Base-by-base conservation (phyloP, 2,329 filamentous ascomycete genomes). In the Ramularia collo-cygni region DNA sequence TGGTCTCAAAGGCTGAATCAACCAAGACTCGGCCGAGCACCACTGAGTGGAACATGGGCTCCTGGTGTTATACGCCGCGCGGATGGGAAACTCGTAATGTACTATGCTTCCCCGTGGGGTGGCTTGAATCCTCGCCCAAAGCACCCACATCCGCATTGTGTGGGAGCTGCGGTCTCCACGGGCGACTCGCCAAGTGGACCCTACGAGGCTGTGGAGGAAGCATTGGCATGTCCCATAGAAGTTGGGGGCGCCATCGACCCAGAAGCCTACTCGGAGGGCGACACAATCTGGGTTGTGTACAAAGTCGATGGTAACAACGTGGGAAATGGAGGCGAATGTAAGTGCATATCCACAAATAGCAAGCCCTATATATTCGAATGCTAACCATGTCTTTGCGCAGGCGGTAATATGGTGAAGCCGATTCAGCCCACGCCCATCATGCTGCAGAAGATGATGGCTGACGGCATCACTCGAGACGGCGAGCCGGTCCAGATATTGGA, bases 231-330 rank as follows among this genome's bases (percentile, higher is more conserved):
- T 34, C 54, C 52, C 1, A 41, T 55, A 17, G 31, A 43, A 12
- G 28, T 46, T 28, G 60, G 60, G 31, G 60, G 60, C 30, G 59
- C 58, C 27, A 63, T 62, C 37, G 60, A 63, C 34, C 47, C 60
- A 1, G 48, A 55, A 5, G 51, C 47, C 16, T 57, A 59, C 44
- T 40, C 42, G 8, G 58, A 63, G 28, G 50, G 57, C 35, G 50
- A 43, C 18, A 50, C 48, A 1, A 43, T 60, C n/a, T 63, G 54
- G 42, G 29, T 61, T 3, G 44, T 51, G 15, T 63, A 54, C 42
- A 63, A 63, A 42, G 42, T 62, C 33, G 60, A 63, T 43, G 60
- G 60, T 28, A 62, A 63, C 49, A 60, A 58, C 47, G 47, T 57
- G 32, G 42, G 49, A 9, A 16, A n/a, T 7, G 47, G 47, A 27